Percentiles rank a stretch among this genome's conserved stretches.
phyloP scores from a whole-genome alignment of 2,329 filamentous ascomycete genomes.

The Domatiomyces globalis region DNA sequence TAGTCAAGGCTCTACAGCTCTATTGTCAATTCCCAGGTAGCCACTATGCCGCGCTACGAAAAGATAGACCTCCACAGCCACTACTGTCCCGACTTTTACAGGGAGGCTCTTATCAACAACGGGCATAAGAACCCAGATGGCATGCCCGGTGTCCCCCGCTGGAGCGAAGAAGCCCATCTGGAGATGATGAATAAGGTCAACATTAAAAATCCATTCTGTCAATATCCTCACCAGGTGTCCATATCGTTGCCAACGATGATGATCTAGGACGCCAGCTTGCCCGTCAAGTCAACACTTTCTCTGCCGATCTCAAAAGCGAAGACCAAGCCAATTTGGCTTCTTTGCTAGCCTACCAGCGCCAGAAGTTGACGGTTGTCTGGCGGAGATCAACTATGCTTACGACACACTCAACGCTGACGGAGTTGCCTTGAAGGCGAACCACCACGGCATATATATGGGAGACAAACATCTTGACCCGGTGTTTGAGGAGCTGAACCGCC shows the following conservation, averaged over 20 bases:
- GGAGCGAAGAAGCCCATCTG: conserved; percentile 35
- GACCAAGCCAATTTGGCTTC: conserved; percentile 33
- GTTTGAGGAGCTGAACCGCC: conserved; percentile 35
- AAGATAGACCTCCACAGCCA: conserved; percentile 18
- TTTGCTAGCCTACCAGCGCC: conserved; percentile 42
- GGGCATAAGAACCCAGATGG: conserved; percentile 16
- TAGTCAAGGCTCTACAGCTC: too few species aligned
- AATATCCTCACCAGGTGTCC: conserved; percentile 40
- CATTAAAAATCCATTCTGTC: conserved; percentile 41
- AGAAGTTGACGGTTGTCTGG: conserved; percentile 32
- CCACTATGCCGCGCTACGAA: conserved; percentile 8
- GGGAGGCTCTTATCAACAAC: conserved; percentile 13
- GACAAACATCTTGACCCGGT: conserved; percentile 32
- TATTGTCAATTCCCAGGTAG: too few species aligned
- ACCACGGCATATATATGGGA: conserved; percentile 40
- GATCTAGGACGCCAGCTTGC: conserved; percentile 26
- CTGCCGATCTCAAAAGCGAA: conserved; percentile 18
- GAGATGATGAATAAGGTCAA: conserved; percentile 36
- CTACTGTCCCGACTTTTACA: conserved; percentile 14
- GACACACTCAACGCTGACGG: conserved; percentile 34
- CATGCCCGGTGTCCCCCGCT: conserved; percentile 21
- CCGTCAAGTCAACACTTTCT: conserved; percentile 24
- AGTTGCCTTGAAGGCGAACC: conserved; percentile 39
- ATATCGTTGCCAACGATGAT: conserved; percentile 30
- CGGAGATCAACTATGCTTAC: conserved; percentile 34